These are phyloP conservation scores for Pseudonitzschia delicatissima DNA, from an alignment of 108 stramenopile species.

Conservation along the genomic window DNA sequence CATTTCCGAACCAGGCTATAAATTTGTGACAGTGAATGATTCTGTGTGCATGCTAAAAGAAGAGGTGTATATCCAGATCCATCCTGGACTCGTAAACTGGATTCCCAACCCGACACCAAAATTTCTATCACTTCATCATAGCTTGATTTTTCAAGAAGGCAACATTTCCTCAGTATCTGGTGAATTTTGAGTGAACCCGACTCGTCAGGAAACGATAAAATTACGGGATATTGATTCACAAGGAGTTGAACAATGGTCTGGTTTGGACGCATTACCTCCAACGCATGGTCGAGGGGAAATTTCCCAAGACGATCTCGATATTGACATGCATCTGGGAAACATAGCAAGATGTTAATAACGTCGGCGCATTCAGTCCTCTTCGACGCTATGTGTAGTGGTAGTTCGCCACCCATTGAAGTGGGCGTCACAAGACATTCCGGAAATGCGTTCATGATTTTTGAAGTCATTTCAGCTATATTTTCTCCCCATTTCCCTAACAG, in stretches of 20 bases:
- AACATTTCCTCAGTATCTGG: neutral
- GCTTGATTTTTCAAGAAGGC: neutral
- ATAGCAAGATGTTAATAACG: constrained; percentile 1
- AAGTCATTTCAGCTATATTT: neutral
- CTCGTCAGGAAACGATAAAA: constrained; percentile 12
- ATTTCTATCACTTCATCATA: constrained; percentile 15
- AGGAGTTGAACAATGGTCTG: constrained; percentile 8
- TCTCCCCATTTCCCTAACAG: constrained; percentile 8
- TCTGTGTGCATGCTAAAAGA: constrained; percentile 17
- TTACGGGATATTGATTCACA: constrained; percentile 4
- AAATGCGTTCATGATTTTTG: constrained; percentile 12
- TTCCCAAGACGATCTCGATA: constrained; percentile 23
- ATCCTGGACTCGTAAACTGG: constrained; percentile 24
- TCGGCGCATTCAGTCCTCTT: neutral
- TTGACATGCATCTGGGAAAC: constrained; percentile 19
- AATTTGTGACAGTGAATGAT: constrained; percentile 12
- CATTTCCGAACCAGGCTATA: constrained; percentile 21
- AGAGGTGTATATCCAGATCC: constrained; percentile 16
- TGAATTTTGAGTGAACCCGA: constrained; percentile 21
- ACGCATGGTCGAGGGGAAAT: constrained; percentile 33
- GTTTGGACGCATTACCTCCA: neutral
- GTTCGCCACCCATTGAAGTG: constrained; percentile 2
- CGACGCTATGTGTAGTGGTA: constrained; percentile 32
- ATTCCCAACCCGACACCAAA: constrained; percentile 10
- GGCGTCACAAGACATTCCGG: neutral